A percentile compares a stretch with the other conserved stretches of the same genome.
These are phyloP conservation scores for Penicillium polonicum DNA, from an alignment of 2,329 filamentous ascomycete species.

Conservation along the genomic window DNA sequence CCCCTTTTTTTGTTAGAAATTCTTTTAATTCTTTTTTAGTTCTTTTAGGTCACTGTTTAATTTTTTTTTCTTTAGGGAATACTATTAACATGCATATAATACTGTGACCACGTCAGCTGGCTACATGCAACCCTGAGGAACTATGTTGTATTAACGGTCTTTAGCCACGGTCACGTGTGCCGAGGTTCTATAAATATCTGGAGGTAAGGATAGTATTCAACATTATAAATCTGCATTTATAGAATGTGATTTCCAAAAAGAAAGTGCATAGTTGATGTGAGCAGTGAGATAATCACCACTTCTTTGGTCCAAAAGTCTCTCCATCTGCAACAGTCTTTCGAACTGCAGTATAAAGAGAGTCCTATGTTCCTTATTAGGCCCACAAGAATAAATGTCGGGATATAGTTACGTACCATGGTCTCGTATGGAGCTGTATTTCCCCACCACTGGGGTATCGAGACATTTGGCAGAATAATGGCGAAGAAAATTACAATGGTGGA, in stretches of 20 bases:
- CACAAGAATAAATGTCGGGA: background rate
- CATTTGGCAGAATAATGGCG: slow-evolving; percentile 59
- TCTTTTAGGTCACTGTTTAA: background rate
- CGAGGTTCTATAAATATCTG: background rate
- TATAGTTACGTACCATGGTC: slow-evolving; percentile 20
- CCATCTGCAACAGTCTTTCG: slow-evolving; percentile 17
- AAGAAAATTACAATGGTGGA: slow-evolving; percentile 67
- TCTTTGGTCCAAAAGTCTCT: slow-evolving; percentile 16
- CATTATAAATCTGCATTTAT: background rate
- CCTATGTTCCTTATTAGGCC: background rate
- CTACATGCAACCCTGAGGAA: background rate
- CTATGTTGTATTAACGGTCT: background rate
- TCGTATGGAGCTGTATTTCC: slow-evolving; percentile 34
- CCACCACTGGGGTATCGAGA: slow-evolving; percentile 61
- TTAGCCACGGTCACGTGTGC: background rate
- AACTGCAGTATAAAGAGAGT: slow-evolving; percentile 14
- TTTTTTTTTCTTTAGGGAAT: background rate
- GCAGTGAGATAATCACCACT: background rate
- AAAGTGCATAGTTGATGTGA: no score
- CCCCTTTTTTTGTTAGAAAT: background rate
- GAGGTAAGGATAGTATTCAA: background rate
- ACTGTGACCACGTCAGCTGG: slow-evolving; percentile 3
- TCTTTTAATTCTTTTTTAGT: background rate
- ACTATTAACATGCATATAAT: background rate
- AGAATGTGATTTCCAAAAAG: background rate